Percentiles rank a stretch among this genome's conserved stretches.
Evolutionary conservation across 2,329 filamentous ascomycete genomes (phyloP).

Genomic region (Dactylellina drechsleri): DNA sequence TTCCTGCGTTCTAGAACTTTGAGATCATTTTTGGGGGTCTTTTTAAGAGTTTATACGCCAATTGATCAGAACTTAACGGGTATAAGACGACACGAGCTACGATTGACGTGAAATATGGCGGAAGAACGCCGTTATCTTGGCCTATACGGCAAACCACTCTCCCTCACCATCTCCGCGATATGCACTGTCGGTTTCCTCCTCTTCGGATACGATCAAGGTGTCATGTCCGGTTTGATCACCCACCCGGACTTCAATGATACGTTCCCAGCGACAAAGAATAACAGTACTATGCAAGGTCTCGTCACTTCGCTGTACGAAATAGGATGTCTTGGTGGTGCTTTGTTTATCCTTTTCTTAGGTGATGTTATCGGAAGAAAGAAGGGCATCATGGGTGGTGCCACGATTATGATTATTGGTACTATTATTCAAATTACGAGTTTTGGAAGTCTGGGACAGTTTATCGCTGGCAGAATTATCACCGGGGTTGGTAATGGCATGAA

Average conservation of each 20-base stretch:
- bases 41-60: not conserved
- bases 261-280: conserved; percentile 64
- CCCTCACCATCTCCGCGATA: conserved; percentile 70
- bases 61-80: not conserved
- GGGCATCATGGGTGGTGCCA: conserved; percentile 70
- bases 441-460: conserved; percentile 66
- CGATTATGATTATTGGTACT: conserved; percentile 70
- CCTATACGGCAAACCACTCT: conserved; percentile 69
- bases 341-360: conserved; percentile 66
- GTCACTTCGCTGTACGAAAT: conserved; percentile 56
- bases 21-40: not conserved
- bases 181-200: conserved; percentile 72
- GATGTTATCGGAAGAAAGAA: conserved; percentile 70
- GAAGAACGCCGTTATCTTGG: conserved; percentile 60
- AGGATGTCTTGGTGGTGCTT: conserved; percentile 68
- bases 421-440: conserved; percentile 69
- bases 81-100: not conserved
- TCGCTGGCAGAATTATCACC: conserved; percentile 68
- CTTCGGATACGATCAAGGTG: conserved; percentile 69
- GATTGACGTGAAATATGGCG: conserved; percentile 14
- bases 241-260: conserved; percentile 66
- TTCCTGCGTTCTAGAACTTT: not conserved
- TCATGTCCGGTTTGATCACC: conserved; percentile 69
- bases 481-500: conserved; percentile 68
- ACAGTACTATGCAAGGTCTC: conserved; percentile 64